phyloP scores from a whole-genome alignment of 2,329 filamentous ascomycete genomes.

The Xylariales sp. region DNA sequence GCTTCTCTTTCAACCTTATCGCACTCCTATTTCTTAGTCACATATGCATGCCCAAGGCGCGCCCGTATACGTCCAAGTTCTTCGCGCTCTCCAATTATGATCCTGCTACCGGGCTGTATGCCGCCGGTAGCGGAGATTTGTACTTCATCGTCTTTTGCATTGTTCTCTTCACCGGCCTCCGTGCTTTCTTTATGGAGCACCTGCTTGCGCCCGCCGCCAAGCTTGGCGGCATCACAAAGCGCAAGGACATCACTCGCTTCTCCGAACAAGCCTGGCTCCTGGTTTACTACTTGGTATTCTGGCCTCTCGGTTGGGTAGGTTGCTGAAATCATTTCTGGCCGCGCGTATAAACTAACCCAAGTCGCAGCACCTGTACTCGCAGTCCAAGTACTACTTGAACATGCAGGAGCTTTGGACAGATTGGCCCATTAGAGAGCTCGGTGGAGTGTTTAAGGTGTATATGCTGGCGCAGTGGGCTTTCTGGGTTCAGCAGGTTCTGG shows the following conservation, averaged over 20 bases:
- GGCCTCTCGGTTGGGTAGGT: conserved; percentile 77
- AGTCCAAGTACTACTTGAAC: conserved; percentile 75
- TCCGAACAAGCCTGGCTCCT: conserved; percentile 93
- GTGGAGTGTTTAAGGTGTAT: conserved; percentile 77
- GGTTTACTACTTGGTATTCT: conserved; percentile 78
- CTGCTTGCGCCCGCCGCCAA: conserved; percentile 74
- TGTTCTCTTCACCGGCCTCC: conserved; percentile 79
- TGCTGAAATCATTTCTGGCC: not conserved
- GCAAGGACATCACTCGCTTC: conserved; percentile 76
- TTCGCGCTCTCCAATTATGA: conserved; percentile 84
- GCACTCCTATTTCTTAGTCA: conserved; percentile 80
- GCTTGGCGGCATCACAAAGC: conserved; percentile 66
- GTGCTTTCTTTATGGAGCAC: conserved; percentile 84
- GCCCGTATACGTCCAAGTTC: conserved; percentile 79
- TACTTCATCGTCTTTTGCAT: conserved; percentile 76
- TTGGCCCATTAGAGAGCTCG: conserved; percentile 77
- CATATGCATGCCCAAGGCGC: conserved; percentile 74
- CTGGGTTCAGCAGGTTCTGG: conserved; percentile 90
- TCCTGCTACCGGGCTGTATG: conserved; percentile 62
- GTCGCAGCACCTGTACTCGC: conserved; percentile 70
- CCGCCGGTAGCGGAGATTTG: conserved; percentile 73
- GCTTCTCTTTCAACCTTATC: conserved; percentile 80
- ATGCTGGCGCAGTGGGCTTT: conserved; percentile 87
- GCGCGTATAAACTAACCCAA: conserved; percentile 4
- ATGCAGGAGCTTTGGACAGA: conserved; percentile 75